Conservation (phyloP, 495 filamentous ascomycete species). For the Penicillium odoratum region DNA sequence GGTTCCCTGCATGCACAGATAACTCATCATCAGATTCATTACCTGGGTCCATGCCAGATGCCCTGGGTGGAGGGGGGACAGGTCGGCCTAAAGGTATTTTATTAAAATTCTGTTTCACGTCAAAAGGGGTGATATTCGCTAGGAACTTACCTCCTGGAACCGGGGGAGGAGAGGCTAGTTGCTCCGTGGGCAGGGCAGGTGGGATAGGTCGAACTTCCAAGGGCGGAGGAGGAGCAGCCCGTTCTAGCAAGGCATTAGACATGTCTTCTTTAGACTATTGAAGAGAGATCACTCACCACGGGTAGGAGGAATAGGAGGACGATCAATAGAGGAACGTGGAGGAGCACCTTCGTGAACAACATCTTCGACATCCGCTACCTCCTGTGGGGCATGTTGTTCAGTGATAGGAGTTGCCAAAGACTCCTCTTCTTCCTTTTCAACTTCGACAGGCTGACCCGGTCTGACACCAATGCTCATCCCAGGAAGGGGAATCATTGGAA, state of each 20-base stretch:
- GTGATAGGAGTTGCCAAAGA: slow-evolving; percentile 35
- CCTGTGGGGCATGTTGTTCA: slow-evolving; percentile 48
- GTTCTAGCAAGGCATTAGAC: slow-evolving; percentile 16
- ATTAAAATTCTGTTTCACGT: slow-evolving; percentile 31
- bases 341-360: slow-evolving; percentile 43
- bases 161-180: slow-evolving; percentile 68
- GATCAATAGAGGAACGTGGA: slow-evolving; percentile 47
- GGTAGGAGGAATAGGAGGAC: slow-evolving; percentile 44
- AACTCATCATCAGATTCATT: slow-evolving; percentile 94
- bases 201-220: slow-evolving; percentile 39
- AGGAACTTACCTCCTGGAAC: slow-evolving; percentile 63
- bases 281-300: slow-evolving; percentile 46
- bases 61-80: slow-evolving; percentile 48
- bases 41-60: slow-evolving; percentile 69
- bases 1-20: slow-evolving; percentile 59
- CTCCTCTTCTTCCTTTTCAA: slow-evolving; percentile 47
- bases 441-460: slow-evolving; percentile 37
- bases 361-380: slow-evolving; percentile 66
- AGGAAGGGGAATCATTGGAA: slow-evolving; percentile 75
- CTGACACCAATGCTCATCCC: slow-evolving; percentile 58
- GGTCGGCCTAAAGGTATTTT: slow-evolving; percentile 52
- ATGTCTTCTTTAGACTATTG: not conserved
- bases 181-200: slow-evolving; percentile 59
- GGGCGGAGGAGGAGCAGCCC: slow-evolving; percentile 34
- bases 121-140: slow-evolving; percentile 7